Conservation (phyloP, 805 yeast genomes). For the Ogataea zsoltii region DNA sequence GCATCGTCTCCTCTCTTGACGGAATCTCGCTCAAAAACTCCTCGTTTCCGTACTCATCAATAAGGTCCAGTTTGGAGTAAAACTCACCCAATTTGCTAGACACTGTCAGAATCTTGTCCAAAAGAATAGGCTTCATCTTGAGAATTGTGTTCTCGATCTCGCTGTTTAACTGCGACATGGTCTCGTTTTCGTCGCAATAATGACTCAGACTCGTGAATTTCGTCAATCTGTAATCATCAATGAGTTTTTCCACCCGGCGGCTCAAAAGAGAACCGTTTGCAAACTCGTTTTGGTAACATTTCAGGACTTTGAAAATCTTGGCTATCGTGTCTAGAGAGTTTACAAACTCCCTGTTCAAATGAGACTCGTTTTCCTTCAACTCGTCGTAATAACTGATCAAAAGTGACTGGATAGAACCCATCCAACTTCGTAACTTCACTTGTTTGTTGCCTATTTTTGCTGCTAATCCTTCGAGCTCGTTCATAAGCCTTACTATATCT, state of each 20-base stretch:
- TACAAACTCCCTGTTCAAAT: constrained; percentile 23
- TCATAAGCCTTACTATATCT: constrained; percentile 10
- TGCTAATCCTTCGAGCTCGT: constrained; percentile 15
- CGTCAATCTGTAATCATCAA: constrained; percentile 23
- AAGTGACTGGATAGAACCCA: constrained; percentile 7
- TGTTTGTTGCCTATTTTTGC: constrained; percentile 16
- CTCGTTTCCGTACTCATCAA: constrained; percentile 22
- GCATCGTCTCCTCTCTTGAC: constrained; percentile 23
- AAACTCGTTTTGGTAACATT: constrained; percentile 15
- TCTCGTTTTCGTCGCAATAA: constrained; percentile 24
- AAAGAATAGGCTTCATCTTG: constrained; percentile 27
- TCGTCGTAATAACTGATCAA: constrained; percentile 12
- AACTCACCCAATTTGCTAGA: constrained; percentile 26
- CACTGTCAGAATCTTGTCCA: constrained; percentile 25
- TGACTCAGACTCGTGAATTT: constrained; percentile 18
- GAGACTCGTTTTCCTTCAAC: constrained; percentile 15
- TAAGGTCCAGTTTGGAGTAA: constrained; percentile 22
- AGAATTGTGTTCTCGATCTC: constrained; percentile 27
- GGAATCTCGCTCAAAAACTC: constrained; percentile 28
- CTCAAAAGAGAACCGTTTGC: constrained; percentile 19
- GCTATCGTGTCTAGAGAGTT: constrained; percentile 30
- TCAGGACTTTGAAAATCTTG: constrained; percentile 22
- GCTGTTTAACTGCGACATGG: constrained; percentile 24
- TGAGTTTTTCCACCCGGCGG: constrained; percentile 20
- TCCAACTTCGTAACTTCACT: constrained; percentile 15